Evolutionary conservation across 1,284 basidiomycete species (phyloP).

Genomic region (Trametes pubescens): DNA sequence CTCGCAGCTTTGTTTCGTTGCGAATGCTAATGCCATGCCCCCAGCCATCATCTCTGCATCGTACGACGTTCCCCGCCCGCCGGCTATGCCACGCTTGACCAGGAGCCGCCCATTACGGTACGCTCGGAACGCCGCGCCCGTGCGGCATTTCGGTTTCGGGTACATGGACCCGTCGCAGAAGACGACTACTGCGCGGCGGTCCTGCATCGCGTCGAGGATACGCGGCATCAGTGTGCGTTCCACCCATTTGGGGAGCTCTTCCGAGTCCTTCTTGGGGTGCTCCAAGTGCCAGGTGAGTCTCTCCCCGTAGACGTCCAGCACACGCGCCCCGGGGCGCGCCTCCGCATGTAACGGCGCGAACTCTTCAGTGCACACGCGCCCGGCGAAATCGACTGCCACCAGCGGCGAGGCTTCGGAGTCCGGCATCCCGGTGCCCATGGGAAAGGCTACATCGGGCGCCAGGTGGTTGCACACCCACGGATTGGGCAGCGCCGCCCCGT

Average conservation of each 20-base stretch:
- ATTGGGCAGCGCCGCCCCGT: slow-evolving; percentile 28
- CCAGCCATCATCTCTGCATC: slow-evolving; percentile 8
- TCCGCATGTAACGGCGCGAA: slow-evolving; percentile 16
- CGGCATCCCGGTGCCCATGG: slow-evolving; percentile 5
- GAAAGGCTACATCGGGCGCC: slow-evolving; percentile 12
- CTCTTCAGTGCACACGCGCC: slow-evolving; percentile 12
- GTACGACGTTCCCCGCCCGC: slow-evolving; percentile 12
- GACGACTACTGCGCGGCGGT: neutral
- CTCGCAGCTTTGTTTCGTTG: slow-evolving; percentile 13
- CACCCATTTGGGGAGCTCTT: slow-evolving; percentile 1
- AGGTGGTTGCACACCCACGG: slow-evolving; percentile 9
- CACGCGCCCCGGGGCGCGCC: slow-evolving; percentile 3
- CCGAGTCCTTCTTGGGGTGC: slow-evolving; percentile 15
- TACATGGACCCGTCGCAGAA: slow-evolving; percentile 5
- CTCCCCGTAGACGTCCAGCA: neutral
- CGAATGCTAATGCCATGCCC: slow-evolving; percentile 14
- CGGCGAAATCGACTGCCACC: neutral
- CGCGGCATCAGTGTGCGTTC: neutral
- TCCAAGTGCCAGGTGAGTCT: slow-evolving; percentile 15
- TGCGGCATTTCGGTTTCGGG: slow-evolving; percentile 3
- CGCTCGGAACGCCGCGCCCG: slow-evolving; percentile 1
- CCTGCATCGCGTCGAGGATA: neutral
- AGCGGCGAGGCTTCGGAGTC: slow-evolving; percentile 1
- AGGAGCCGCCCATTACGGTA: neutral
- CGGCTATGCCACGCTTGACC: neutral